These are phyloP conservation scores for Primulina tabacum DNA, from an alignment of 257 asterid genomes.

Conservation along the genomic window DNA sequence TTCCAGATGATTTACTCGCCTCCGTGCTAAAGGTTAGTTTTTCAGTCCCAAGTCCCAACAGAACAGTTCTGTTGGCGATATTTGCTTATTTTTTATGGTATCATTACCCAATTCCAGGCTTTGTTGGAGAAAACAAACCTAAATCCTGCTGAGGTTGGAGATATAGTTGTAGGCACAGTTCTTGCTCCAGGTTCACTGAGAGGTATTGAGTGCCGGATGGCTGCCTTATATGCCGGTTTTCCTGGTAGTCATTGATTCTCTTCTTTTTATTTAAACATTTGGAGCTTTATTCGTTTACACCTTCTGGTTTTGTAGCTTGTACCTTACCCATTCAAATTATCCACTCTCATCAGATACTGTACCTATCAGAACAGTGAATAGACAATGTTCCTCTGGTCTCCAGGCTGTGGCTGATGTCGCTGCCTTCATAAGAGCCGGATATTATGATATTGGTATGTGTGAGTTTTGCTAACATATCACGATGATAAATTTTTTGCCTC, in stretches of 20 bases:
- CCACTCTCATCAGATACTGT: conserved; percentile 52
- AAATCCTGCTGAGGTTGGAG: conserved; percentile 84
- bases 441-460: conserved; percentile 70
- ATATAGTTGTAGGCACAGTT: conserved; percentile 89
- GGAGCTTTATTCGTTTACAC: neutral
- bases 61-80: neutral
- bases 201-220: conserved; percentile 88
- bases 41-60: neutral
- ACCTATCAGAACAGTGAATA: conserved; percentile 81
- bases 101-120: conserved; percentile 42
- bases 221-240: conserved; percentile 88
- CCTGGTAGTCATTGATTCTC: conserved; percentile 57
- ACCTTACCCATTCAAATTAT: conserved; percentile 6
- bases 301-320: conserved; percentile 6
- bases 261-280: conserved; percentile 2
- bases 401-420: conserved; percentile 98
- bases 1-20: conserved; percentile 87
- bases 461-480: conserved; percentile 1
- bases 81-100: neutral
- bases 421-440: conserved; percentile 86
- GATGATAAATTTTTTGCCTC: conserved; percentile 1
- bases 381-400: conserved; percentile 94
- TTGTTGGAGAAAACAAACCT: conserved; percentile 64
- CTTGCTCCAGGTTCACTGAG: conserved; percentile 84
- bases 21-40: conserved; percentile 72